A percentile compares a stretch with the other conserved stretches of the same genome.
phyloP scores from a whole-genome alignment of 495 filamentous ascomycete genomes.

The Trichoderma erinaceum region DNA sequence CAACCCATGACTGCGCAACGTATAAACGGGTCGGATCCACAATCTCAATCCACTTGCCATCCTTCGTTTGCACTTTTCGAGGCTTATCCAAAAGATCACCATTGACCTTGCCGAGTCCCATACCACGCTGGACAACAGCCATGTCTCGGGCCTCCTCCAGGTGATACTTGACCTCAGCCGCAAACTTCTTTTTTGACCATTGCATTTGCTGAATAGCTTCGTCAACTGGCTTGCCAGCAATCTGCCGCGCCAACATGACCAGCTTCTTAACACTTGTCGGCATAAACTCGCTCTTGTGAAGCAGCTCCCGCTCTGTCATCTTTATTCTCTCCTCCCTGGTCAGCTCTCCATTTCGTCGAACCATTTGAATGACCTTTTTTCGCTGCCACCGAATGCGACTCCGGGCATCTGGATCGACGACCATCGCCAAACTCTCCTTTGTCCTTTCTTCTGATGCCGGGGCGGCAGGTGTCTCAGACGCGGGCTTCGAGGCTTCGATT shows the following conservation, averaged over 20 bases:
- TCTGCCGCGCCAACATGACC: conserved; percentile 72
- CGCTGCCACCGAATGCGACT: conserved; percentile 65
- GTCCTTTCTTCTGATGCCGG: conserved; percentile 15
- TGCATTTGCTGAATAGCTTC: conserved; percentile 94
- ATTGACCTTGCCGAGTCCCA: conserved; percentile 62
- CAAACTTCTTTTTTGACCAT: conserved; percentile 89
- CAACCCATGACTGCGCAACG: conserved; percentile 87
- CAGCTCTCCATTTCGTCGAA: conserved; percentile 55
- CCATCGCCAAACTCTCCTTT: conserved; percentile 9
- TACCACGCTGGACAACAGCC: conserved; percentile 70
- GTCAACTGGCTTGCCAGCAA: conserved; percentile 81
- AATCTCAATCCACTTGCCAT: conserved; percentile 56
- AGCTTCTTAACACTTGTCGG: conserved; percentile 88
- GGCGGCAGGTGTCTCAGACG: conserved; percentile 8
- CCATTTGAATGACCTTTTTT: conserved; percentile 69
- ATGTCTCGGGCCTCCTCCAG: conserved; percentile 69
- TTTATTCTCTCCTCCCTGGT: conserved; percentile 55
- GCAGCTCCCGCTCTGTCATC: conserved; percentile 64
- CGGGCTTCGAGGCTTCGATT: conserved; percentile 25
- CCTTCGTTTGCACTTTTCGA: conserved; percentile 45
- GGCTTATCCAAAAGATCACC: conserved; percentile 24
- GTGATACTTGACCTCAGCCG: conserved; percentile 69
- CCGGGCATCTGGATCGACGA: conserved; percentile 58
- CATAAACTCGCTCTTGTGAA: conserved; percentile 57
- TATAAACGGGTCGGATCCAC: conserved; percentile 70